Percentiles rank a stretch among this genome's conserved stretches.
phyloP scores from a whole-genome alignment of 176 grass and related monocot species.

The Cocos nucifera region DNA sequence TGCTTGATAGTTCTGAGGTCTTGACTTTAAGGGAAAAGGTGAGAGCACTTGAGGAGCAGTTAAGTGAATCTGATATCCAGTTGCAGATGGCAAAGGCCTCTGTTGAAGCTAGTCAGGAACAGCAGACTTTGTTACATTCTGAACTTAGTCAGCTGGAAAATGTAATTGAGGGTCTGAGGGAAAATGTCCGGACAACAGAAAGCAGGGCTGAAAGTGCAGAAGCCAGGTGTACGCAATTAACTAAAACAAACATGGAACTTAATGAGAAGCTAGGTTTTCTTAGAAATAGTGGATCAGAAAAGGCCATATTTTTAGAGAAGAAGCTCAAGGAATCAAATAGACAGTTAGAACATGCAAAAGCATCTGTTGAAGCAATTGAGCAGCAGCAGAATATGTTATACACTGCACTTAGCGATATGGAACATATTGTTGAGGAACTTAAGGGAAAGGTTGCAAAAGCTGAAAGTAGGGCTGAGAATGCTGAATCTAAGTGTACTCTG shows the following conservation, averaged over 20 bases:
- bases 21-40: slow-evolving; percentile 29
- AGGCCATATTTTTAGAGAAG: slow-evolving; percentile 43
- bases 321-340: slow-evolving; percentile 57
- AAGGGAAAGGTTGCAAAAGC: slow-evolving; percentile 69
- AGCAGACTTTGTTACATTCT: slow-evolving; percentile 31
- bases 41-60: slow-evolving; percentile 35
- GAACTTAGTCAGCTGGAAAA: slow-evolving; percentile 40
- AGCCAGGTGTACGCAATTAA: slow-evolving; percentile 44
- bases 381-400: slow-evolving; percentile 67
- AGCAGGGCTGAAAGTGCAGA: slow-evolving; percentile 60
- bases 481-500: slow-evolving; percentile 59
- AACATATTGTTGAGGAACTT: slow-evolving; percentile 67
- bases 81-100: slow-evolving; percentile 37
- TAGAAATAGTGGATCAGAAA: slow-evolving; percentile 45
- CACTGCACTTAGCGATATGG: slow-evolving; percentile 71
- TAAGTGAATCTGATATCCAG: slow-evolving; percentile 36
- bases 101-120: slow-evolving; percentile 35
- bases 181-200: slow-evolving; percentile 52
- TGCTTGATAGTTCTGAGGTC: slow-evolving; percentile 5
- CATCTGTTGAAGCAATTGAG: slow-evolving; percentile 62
- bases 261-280: slow-evolving; percentile 33
- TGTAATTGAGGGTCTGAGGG: slow-evolving; percentile 42
- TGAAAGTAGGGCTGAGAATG: slow-evolving; percentile 66
- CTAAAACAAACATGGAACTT: slow-evolving; percentile 48
- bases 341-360: slow-evolving; percentile 77